phyloP scores from a whole-genome alignment of 169 alveolate species.

The Cystoisospora suis region DNA sequence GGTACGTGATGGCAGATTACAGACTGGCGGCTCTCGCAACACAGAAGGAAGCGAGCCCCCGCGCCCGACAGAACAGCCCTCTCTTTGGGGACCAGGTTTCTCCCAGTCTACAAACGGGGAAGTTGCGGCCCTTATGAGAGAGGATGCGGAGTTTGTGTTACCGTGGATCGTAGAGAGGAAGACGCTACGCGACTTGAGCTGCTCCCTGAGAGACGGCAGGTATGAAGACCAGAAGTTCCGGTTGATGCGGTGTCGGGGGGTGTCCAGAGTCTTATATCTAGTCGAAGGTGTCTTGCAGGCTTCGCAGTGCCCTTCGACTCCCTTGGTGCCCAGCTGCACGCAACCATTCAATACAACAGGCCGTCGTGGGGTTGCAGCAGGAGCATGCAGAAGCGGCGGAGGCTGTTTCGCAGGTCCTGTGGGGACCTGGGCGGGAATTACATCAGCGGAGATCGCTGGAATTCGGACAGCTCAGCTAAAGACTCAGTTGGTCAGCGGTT shows the following conservation, averaged over 20 bases:
- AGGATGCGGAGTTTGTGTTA: conserved; percentile 23
- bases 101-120: no score
- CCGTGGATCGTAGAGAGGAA: conserved; percentile 6
- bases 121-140: no score
- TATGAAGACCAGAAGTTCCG: conserved; percentile 34
- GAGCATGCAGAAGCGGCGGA: neutral
- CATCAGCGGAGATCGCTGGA: conserved; percentile 13
- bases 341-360: no score
- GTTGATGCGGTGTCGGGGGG: conserved; percentile 11
- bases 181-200: conserved; percentile 23
- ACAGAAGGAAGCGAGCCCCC: no score
- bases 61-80: no score
- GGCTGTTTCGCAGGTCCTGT: neutral
- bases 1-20: no score
- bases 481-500: conserved; percentile 22
- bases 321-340: neutral
- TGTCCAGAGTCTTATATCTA: neutral
- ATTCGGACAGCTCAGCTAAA: conserved; percentile 25
- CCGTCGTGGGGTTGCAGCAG: neutral
- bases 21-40: no score
- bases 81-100: no score
- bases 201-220: conserved; percentile 21
- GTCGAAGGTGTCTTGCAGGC: conserved; percentile 23
- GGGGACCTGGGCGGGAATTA: neutral
- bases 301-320: neutral